Evolutionary conservation across 2,329 filamentous ascomycete genomes (phyloP).

Genomic region (Arachnomyces sp.): DNA sequence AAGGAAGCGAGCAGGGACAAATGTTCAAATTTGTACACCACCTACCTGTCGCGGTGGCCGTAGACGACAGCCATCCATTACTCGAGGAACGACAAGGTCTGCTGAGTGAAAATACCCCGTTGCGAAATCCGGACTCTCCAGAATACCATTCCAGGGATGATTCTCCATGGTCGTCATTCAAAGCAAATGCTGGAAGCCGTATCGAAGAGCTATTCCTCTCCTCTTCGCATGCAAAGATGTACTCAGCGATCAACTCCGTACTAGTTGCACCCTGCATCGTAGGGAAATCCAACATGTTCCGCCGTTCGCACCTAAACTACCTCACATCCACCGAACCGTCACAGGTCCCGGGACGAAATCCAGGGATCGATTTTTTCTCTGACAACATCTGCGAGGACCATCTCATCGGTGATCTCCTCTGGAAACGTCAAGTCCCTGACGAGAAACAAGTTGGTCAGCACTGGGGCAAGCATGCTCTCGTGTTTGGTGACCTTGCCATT

Average conservation of each 20-base stretch:
- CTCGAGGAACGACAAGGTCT: slow-evolving; percentile 21
- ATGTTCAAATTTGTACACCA: slow-evolving; percentile 91
- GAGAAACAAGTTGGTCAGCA: slow-evolving; percentile 30
- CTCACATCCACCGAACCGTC: slow-evolving; percentile 52
- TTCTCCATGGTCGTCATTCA: slow-evolving; percentile 9
- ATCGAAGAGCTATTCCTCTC: slow-evolving; percentile 94
- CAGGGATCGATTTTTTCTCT: slow-evolving; percentile 86
- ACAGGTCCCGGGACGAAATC: slow-evolving; percentile 39
- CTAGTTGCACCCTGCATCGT: slow-evolving; percentile 86
- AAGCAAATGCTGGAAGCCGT: slow-evolving; percentile 60
- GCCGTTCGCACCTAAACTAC: slow-evolving; percentile 76
- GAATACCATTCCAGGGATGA: no score
- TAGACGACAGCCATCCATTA: slow-evolving; percentile 28
- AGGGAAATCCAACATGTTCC: slow-evolving; percentile 98
- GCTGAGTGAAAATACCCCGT: slow-evolving; percentile 10
- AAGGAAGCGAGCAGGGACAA: slow-evolving; percentile 36
- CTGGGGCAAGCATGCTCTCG: slow-evolving; percentile 72
- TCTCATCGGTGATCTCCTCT: slow-evolving; percentile 84
- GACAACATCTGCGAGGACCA: slow-evolving; percentile 98
- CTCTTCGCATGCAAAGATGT: slow-evolving; percentile 93
- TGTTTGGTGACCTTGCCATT: slow-evolving; percentile 77
- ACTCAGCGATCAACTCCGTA: slow-evolving; percentile 92
- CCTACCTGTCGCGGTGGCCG: slow-evolving; percentile 80
- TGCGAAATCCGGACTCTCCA: not conserved
- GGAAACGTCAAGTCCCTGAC: slow-evolving; percentile 47